Percentiles rank a stretch among this genome's conserved stretches.
These are phyloP conservation scores for Heterobasidion occidentale DNA, from an alignment of 1,284 basidiomycete genomes.

Conservation along the genomic window DNA sequence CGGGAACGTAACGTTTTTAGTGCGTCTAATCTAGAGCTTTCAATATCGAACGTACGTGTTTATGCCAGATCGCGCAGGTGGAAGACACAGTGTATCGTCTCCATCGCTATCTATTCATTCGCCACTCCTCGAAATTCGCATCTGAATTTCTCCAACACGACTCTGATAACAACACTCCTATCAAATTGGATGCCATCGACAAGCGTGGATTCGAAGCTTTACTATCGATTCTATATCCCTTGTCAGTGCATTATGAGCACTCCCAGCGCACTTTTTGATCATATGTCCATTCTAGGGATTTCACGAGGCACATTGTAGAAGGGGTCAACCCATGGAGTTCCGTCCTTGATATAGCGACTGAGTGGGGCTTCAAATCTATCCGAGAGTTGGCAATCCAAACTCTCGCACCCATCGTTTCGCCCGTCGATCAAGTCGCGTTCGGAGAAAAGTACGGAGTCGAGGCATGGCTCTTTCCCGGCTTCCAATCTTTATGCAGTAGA, in stretches of 20 bases:
- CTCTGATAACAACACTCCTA: background rate
- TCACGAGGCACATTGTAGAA: background rate
- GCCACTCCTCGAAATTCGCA: background rate
- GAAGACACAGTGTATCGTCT: background rate
- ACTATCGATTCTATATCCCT: slow-evolving; percentile 2
- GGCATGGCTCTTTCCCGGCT: slow-evolving; percentile 19
- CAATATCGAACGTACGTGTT: background rate
- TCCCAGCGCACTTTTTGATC: background rate
- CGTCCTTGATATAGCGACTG: background rate
- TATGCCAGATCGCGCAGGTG: background rate
- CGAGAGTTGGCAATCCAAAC: background rate
- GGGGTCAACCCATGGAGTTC: background rate
- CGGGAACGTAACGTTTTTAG: too few species aligned
- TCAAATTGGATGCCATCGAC: background rate
- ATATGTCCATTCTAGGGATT: background rate
- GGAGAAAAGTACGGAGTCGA: slow-evolving; percentile 11
- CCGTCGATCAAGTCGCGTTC: background rate
- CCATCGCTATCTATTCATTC: background rate
- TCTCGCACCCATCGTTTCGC: background rate
- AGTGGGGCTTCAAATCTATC: background rate
- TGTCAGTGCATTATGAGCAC: background rate
- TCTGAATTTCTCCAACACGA: background rate
- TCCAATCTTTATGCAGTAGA: background rate
- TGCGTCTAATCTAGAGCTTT: background rate
- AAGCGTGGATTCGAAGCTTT: slow-evolving; percentile 4